Evolutionary conservation across 805 yeast species (phyloP).

Genomic region (Metschnikowia colocasiae): DNA sequence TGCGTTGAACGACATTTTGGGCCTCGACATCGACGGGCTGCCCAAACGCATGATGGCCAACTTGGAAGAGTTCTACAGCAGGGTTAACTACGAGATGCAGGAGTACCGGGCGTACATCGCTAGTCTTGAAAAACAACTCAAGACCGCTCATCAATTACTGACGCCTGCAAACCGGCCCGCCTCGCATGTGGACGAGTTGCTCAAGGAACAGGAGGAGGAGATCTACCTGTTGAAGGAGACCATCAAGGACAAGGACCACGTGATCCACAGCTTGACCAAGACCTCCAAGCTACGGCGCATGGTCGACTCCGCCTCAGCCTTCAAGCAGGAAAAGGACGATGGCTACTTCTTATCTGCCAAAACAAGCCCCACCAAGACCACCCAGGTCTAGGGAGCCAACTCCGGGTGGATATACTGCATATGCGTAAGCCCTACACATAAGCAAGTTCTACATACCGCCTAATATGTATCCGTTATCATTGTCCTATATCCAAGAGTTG

Average conservation of each 20-base stretch:
- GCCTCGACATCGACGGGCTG: slow-evolving; percentile 31
- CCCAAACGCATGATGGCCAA: slow-evolving; percentile 44
- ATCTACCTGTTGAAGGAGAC: slow-evolving; percentile 59
- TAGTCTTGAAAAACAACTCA: slow-evolving; percentile 56
- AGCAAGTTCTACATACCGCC: too few species aligned
- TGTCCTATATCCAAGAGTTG: slow-evolving; percentile 22
- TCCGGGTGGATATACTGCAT: too few species aligned
- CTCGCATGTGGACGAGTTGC: slow-evolving; percentile 24
- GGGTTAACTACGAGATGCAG: slow-evolving; percentile 49
- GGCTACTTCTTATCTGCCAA: background rate
- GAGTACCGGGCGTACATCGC: slow-evolving; percentile 57
- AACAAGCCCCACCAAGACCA: background rate
- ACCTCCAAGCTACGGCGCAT: slow-evolving; percentile 55
- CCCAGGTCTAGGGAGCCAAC: background rate
- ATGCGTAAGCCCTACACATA: too few species aligned
- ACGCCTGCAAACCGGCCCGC: background rate
- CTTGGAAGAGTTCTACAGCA: slow-evolving; percentile 46
- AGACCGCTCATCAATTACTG: slow-evolving; percentile 23
- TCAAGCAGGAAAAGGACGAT: slow-evolving; percentile 1
- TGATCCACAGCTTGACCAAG: slow-evolving; percentile 69
- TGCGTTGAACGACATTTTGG: slow-evolving; percentile 55
- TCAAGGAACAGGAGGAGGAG: slow-evolving; percentile 66
- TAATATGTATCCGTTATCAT: too few species aligned
- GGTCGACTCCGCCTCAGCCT: slow-evolving; percentile 31
- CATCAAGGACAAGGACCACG: slow-evolving; percentile 69